Evolutionary conservation across 2,329 filamentous ascomycete species (phyloP), one percentile per base, ranked within the genome.

Genomic region (Arthroderma sp.): DNA sequence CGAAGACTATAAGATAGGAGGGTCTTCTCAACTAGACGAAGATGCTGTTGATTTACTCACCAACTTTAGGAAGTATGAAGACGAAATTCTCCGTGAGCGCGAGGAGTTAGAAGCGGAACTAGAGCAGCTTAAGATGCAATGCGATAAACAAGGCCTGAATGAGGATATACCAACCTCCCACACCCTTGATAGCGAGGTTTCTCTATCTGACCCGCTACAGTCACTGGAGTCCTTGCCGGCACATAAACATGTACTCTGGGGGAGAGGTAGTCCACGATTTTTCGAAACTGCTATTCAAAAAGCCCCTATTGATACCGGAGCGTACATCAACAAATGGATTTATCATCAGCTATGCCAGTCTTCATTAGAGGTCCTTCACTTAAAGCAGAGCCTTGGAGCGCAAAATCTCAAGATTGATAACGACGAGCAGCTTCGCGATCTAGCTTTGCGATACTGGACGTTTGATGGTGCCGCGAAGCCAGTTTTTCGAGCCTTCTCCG

Each of bases 341-440:
- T 64, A 69, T 0, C 66, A 70, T 38, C 64, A 65, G 25, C 61
- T 70, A 2, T 64, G 67, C 8, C 66, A 65, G 31, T 70, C 67
- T 1, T 62, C 62, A 1, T 52, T 67, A 21, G 63, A 67, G 37
- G 64, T 67, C 21, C 38, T 61, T 51, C 63, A 61, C 1, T 58
- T 68, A 11, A 66, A 66, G 17, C 61, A 62, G n/a, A 58, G 60
- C 4, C 63, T 62, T 2, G 61, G 61, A 21, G 57, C 66, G 13
- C 54, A 60, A n/a, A 33, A 55, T 15, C 35, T 67, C 35, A 52
- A 58, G 11, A 43, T 61, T 38, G 43, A 38, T 31, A 51, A 25
- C 8, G 43, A 35, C 15, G 44, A 59, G 21, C 33, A 52, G 17
- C 33, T 57, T 43, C 33, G 19, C 8, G 38, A 25, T 38, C 37